These are phyloP conservation scores for Rosa persica DNA, from an alignment of 306 rosid genomes.

Conservation along the genomic window DNA sequence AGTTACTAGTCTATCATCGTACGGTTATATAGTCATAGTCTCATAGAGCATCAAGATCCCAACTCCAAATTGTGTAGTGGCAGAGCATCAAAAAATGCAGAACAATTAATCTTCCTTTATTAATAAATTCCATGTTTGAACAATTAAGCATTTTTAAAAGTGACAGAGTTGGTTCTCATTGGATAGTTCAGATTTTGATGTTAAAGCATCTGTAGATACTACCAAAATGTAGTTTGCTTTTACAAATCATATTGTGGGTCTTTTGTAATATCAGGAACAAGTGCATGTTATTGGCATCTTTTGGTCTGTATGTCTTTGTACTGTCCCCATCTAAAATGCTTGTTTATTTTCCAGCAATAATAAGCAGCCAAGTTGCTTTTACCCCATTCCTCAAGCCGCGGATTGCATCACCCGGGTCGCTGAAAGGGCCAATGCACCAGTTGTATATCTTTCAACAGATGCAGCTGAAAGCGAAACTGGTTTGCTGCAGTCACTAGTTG, in stretches of 20 bases:
- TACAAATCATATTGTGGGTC: background rate
- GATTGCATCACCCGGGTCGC: slow-evolving; percentile 67
- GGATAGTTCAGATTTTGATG: background rate
- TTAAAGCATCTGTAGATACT: background rate
- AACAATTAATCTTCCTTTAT: background rate
- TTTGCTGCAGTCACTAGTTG: slow-evolving; percentile 75
- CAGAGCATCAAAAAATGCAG: background rate
- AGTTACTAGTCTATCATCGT: background rate
- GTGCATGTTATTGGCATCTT: slow-evolving; percentile 12
- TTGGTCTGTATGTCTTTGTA: background rate
- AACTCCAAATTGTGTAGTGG: background rate
- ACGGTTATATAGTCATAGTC: background rate
- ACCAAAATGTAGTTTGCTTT: background rate
- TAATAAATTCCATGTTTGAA: background rate
- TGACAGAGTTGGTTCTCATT: slow-evolving; percentile 7
- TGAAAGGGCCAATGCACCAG: slow-evolving; percentile 66
- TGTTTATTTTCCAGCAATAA: slow-evolving; percentile 62
- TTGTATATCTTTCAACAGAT: slow-evolving; percentile 90
- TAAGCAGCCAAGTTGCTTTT: slow-evolving; percentile 85
- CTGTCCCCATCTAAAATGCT: slow-evolving; percentile 24
- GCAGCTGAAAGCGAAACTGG: slow-evolving; percentile 91
- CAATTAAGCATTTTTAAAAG: background rate
- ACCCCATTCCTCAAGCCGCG: slow-evolving; percentile 97
- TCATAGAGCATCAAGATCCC: background rate
- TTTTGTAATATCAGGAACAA: background rate